Evolutionary conservation across 2,329 filamentous ascomycete species (phyloP).

Genomic region (Fusarium paranaense): DNA sequence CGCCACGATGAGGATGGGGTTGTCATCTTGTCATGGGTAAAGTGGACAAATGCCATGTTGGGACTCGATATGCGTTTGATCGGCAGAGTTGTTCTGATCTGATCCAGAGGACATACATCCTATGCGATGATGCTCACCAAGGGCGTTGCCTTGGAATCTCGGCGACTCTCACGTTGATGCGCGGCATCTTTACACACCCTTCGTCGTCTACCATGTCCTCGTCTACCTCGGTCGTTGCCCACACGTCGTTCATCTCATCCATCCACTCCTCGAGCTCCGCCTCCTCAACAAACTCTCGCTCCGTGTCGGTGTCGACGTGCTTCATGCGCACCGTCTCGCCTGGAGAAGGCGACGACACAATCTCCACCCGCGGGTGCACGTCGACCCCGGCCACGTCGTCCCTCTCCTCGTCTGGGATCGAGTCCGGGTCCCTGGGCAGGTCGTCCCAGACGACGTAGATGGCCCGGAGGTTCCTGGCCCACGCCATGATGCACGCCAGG

Average conservation of each 20-base stretch:
- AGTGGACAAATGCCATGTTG: background rate
- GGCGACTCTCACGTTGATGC: conserved; percentile 7
- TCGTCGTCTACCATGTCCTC: conserved; percentile 14
- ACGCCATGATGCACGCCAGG: conserved; percentile 27
- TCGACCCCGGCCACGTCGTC: background rate
- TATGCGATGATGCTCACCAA: background rate
- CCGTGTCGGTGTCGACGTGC: conserved; percentile 1
- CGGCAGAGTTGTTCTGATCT: background rate
- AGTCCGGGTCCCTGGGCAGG: conserved; percentile 16
- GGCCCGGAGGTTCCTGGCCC: conserved; percentile 24
- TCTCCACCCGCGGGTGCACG: conserved; percentile 26
- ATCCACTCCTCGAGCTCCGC: conserved; percentile 17
- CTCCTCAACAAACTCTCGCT: background rate
- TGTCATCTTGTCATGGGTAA: conserved; percentile 8
- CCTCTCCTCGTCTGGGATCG: background rate
- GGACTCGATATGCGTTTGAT: background rate
- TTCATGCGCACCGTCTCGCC: conserved; percentile 16
- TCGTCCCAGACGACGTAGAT: conserved; percentile 42
- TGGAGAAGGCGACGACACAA: background rate
- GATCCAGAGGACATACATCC: background rate
- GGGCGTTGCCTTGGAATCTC: background rate
- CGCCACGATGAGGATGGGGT: conserved; percentile 7
- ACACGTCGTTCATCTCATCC: conserved; percentile 28
- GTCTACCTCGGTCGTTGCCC: conserved; percentile 12
- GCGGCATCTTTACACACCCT: background rate